Percentiles rank a stretch among this genome's conserved stretches.
Evolutionary conservation across 208 protist genomes (phyloP).

Genomic region (Trypanosoma scelopori): DNA sequence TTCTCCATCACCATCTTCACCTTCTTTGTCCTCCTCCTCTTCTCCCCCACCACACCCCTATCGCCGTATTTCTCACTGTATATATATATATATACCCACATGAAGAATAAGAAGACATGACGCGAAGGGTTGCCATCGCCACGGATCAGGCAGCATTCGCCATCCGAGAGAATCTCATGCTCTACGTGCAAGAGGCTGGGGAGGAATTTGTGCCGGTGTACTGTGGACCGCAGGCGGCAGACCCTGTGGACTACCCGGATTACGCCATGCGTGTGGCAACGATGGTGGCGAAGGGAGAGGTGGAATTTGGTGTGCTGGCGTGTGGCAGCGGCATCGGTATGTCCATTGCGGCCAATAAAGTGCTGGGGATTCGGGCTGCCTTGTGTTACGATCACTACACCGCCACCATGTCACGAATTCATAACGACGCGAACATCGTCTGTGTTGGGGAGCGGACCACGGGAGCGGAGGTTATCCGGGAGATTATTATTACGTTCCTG

Average conservation of each 20-base stretch:
- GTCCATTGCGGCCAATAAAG: constrained; percentile 95
- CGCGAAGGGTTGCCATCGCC: constrained; percentile 77
- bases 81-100: no score
- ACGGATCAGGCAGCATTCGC: constrained; percentile 86
- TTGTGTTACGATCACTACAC: constrained; percentile 94
- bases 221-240: constrained; percentile 51
- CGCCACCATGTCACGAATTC: constrained; percentile 73
- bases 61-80: no score
- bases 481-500: constrained; percentile 89
- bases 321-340: constrained; percentile 96
- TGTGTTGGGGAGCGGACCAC: constrained; percentile 85
- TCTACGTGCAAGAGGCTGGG: constrained; percentile 45
- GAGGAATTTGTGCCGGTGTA: constrained; percentile 71
- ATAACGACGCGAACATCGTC: constrained; percentile 94
- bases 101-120: constrained; percentile 30
- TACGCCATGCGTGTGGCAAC: constrained; percentile 70
- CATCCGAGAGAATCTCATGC: constrained; percentile 65
- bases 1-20: not conserved
- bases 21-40: not conserved
- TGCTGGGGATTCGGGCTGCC: constrained; percentile 88
- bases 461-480: constrained; percentile 79
- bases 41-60: constrained; percentile 9
- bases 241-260: constrained; percentile 93
- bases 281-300: constrained; percentile 59
- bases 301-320: constrained; percentile 81